phyloP scores from a whole-genome alignment of 2,329 filamentous ascomycete genomes.

The Hypoxylon sp. region DNA sequence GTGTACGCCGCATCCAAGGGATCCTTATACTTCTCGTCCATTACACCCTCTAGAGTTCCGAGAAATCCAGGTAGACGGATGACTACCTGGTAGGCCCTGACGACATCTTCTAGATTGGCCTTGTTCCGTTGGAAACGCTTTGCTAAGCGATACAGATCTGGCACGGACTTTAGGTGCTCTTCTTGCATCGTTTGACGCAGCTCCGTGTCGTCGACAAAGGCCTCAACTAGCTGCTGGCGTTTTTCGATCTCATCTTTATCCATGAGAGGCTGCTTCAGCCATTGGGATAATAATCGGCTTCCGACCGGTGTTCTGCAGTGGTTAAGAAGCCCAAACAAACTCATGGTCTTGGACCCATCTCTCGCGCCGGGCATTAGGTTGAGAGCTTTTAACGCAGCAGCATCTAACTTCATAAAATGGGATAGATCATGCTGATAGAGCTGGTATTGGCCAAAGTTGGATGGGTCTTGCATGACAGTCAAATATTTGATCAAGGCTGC shows the following conservation, averaged over 20 bases:
- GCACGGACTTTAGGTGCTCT: constrained; percentile 91
- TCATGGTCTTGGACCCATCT: constrained; percentile 98
- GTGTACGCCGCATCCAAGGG: constrained; percentile 91
- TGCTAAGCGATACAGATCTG: constrained; percentile 90
- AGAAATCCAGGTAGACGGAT: constrained; percentile 93
- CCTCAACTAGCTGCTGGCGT: constrained; percentile 93
- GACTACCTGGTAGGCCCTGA: constrained; percentile 92
- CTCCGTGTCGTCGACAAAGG: constrained; percentile 92
- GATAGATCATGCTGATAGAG: constrained; percentile 97
- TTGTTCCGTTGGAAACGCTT: constrained; percentile 95
- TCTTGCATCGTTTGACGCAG: constrained; percentile 96
- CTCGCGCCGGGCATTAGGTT: constrained; percentile 97
- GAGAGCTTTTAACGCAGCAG: constrained; percentile 90
- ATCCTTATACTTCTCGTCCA: constrained; percentile 93
- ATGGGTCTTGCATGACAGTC: constrained; percentile 86
- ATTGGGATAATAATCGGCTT: constrained; percentile 89
- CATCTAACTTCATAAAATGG: constrained; percentile 98
- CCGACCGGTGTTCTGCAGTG: constrained; percentile 98
- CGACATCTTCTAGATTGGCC: constrained; percentile 94
- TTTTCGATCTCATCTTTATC: constrained; percentile 87
- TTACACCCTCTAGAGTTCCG: constrained; percentile 87
- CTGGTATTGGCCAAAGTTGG: constrained; percentile 97
- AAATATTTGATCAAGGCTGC: constrained; percentile 95
- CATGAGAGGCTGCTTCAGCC: constrained; percentile 98
- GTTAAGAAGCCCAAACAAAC: constrained; percentile 90